Percentiles rank a stretch among this genome's conserved stretches.
phyloP scores from a whole-genome alignment of 805 yeast species.

The Candida ulmi region DNA sequence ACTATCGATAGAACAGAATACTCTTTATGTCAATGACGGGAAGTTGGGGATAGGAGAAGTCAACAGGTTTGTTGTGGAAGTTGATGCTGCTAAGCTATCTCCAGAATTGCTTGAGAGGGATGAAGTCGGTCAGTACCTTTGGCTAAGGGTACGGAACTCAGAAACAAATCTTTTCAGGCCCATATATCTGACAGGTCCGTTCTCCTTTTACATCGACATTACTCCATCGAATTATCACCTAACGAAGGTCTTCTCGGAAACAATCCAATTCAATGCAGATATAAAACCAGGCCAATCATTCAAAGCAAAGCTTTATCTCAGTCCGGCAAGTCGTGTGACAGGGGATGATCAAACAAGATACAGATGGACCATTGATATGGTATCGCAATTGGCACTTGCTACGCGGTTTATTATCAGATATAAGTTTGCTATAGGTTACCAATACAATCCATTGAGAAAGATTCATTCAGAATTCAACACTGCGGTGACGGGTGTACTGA shows the following conservation, averaged over 20 bases:
- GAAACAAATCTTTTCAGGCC: slow-evolving; percentile 75
- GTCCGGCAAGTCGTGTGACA: slow-evolving; percentile 31
- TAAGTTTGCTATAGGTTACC: slow-evolving; percentile 53
- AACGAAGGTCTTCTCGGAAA: slow-evolving; percentile 35
- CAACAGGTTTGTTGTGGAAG: slow-evolving; percentile 9
- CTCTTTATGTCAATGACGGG: slow-evolving; percentile 10
- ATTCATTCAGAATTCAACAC: neutral
- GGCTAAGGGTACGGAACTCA: slow-evolving; percentile 58
- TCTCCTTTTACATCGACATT: slow-evolving; percentile 76
- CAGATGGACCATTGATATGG: slow-evolving; percentile 75
- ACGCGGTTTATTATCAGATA: slow-evolving; percentile 63
- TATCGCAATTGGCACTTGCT: slow-evolving; percentile 74
- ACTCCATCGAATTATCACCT: slow-evolving; percentile 60
- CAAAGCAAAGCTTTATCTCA: slow-evolving; percentile 47
- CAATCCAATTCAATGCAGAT: slow-evolving; percentile 41
- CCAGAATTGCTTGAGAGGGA: slow-evolving; percentile 3
- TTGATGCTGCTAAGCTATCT: neutral
- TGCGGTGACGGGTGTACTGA: slow-evolving; percentile 3
- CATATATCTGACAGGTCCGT: slow-evolving; percentile 87
- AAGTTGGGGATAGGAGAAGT: slow-evolving; percentile 17
- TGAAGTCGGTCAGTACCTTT: slow-evolving; percentile 21
- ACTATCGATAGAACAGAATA: slow-evolving; percentile 1
- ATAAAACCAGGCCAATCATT: slow-evolving; percentile 71
- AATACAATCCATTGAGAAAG: slow-evolving; percentile 22
- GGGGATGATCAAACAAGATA: slow-evolving; percentile 29